phyloP scores from a whole-genome alignment of 179 eudicot species.

The Heliamphora pulchella region DNA sequence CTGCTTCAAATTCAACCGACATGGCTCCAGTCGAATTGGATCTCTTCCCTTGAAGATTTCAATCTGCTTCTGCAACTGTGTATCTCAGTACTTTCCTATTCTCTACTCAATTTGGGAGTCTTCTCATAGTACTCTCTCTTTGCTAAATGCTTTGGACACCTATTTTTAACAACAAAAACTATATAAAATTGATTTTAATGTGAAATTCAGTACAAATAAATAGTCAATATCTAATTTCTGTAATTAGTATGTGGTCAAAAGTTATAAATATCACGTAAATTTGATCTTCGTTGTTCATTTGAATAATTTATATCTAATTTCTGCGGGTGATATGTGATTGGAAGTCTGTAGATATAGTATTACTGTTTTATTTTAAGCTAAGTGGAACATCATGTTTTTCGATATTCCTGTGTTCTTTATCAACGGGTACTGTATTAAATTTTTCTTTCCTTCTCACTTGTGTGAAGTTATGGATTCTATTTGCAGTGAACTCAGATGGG shows the following conservation, averaged over 20 bases:
- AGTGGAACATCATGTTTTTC: not conserved
- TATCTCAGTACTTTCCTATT: not conserved
- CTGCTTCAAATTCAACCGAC: constrained; percentile 11
- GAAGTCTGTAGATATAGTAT: too few relatives aligned
- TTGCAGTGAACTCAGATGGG: not conserved
- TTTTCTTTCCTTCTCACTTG: not conserved
- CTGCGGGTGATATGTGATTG: too few relatives aligned
- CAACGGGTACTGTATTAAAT: not conserved
- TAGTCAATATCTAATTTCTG: too few relatives aligned
- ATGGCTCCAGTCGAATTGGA: constrained; percentile 12
- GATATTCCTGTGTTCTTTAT: not conserved
- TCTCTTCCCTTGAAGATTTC: constrained; percentile 1
- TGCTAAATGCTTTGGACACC: not conserved
- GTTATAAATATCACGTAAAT: not conserved
- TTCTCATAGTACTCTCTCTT: not conserved
- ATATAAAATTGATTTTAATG: too few relatives aligned
- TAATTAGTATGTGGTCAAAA: too few relatives aligned
- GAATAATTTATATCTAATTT: too few relatives aligned
- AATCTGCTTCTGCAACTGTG: constrained; percentile 10
- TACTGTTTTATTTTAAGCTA: not conserved
- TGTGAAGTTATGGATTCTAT: not conserved
- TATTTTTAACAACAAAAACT: too few relatives aligned
- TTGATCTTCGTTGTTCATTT: not conserved
- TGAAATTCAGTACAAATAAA: too few relatives aligned
- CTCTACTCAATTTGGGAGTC: not conserved